Conservation (phyloP, 2,329 filamentous ascomycete genomes). For the Xylaria sp. region DNA sequence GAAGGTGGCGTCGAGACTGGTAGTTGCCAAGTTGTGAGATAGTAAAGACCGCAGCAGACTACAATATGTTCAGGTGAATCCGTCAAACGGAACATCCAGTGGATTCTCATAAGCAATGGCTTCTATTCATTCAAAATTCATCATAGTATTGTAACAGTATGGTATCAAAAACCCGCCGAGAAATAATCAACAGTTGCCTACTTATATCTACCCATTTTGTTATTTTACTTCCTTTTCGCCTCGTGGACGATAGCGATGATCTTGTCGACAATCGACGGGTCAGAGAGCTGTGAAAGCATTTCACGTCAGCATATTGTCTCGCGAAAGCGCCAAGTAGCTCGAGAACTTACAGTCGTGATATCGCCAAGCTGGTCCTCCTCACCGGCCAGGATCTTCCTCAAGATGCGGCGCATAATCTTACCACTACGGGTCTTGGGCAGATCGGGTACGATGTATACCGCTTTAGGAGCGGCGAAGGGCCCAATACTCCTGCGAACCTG, state of each 20-base stretch:
- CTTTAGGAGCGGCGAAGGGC: constrained; percentile 95
- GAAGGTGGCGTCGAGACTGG: background rate
- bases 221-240: constrained; percentile 61
- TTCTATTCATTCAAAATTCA: constrained; percentile 25
- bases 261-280: constrained; percentile 87
- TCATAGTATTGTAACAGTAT: constrained; percentile 35
- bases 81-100: background rate
- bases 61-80: background rate
- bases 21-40: background rate
- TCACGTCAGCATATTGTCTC: constrained; percentile 16
- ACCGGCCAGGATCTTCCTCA: constrained; percentile 96
- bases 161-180: constrained; percentile 36
- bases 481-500: constrained; percentile 98
- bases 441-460: constrained; percentile 89
- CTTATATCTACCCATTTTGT: constrained; percentile 24
- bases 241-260: constrained; percentile 86
- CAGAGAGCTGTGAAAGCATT: constrained; percentile 72
- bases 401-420: constrained; percentile 98
- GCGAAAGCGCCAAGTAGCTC: background rate
- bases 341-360: constrained; percentile 79
- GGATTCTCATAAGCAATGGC: constrained; percentile 10
- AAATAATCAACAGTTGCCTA: constrained; percentile 30
- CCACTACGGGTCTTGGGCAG: constrained; percentile 96
- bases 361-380: constrained; percentile 98
- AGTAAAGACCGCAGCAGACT: background rate